Percentiles rank a stretch among this genome's conserved stretches.
Conservation (phyloP, 2,329 filamentous ascomycete genomes). For the Exophiala oligosperma region DNA sequence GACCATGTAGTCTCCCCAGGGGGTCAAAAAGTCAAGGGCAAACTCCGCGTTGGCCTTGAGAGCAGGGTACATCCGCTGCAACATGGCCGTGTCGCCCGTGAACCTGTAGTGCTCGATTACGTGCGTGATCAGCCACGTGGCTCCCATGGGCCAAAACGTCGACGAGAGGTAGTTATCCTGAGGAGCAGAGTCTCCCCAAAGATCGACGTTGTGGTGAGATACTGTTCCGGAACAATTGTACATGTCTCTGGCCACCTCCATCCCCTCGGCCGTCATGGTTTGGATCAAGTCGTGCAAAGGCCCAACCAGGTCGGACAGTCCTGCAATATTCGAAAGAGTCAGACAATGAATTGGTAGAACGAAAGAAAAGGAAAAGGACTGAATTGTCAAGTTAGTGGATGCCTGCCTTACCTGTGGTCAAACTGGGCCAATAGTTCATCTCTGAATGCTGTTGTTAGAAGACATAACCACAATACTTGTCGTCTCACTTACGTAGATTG, state of each 20-base stretch:
- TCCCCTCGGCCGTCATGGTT: slow-evolving; percentile 5
- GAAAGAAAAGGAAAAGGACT: slow-evolving; percentile 37
- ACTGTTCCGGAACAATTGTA: slow-evolving; percentile 60
- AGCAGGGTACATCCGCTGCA: slow-evolving; percentile 29
- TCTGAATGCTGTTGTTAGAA: slow-evolving; percentile 33
- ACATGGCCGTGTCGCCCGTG: slow-evolving; percentile 33
- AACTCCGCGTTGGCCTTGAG: slow-evolving; percentile 34
- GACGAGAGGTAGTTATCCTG: slow-evolving; percentile 43
- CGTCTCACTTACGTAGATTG: slow-evolving; percentile 41
- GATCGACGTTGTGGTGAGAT: slow-evolving; percentile 59
- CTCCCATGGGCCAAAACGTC: slow-evolving; percentile 37
- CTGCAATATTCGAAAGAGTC: slow-evolving; percentile 1
- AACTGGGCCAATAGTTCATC: slow-evolving; percentile 59
- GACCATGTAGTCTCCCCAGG: slow-evolving; percentile 29
- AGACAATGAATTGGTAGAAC: slow-evolving; percentile 43
- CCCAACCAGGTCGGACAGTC: too few species aligned
- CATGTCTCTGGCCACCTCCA: slow-evolving; percentile 50
- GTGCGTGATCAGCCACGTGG: slow-evolving; percentile 62
- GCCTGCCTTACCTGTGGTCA: too few species aligned
- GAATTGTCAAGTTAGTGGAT: slow-evolving; percentile 37
- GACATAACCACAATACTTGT: too few species aligned
- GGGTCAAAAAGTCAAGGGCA: slow-evolving; percentile 32
- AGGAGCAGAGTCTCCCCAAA: slow-evolving; percentile 58
- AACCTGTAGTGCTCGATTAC: slow-evolving; percentile 60
- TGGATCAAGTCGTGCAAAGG: slow-evolving; percentile 4